Conservation (phyloP, 2,329 filamentous ascomycete species). For the Coccinonectria pachysandricola region DNA sequence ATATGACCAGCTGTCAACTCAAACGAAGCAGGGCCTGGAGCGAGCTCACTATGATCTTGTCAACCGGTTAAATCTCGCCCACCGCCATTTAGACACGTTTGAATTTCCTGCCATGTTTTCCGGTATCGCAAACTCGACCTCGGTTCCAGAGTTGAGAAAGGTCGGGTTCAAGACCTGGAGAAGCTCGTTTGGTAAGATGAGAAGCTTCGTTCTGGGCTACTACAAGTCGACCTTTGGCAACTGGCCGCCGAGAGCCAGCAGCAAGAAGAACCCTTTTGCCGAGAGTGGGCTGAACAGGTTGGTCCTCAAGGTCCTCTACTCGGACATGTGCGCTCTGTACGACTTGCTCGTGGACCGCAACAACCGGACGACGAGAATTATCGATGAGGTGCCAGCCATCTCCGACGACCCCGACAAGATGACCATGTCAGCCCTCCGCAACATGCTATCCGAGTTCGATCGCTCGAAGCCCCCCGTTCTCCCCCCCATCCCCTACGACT, state of each 20-base stretch:
- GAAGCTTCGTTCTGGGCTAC: constrained; percentile 61
- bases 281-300: constrained; percentile 79
- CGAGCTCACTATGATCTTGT: constrained; percentile 72
- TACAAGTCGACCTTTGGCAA: constrained; percentile 50
- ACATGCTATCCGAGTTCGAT: constrained; percentile 80
- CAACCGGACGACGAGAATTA: constrained; percentile 66
- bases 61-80: constrained; percentile 59
- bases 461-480: constrained; percentile 79
- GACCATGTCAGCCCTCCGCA: constrained; percentile 60
- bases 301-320: constrained; percentile 72
- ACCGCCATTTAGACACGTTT: constrained; percentile 70
- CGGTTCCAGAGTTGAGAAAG: constrained; percentile 61
- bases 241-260: constrained; percentile 87
- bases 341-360: constrained; percentile 78
- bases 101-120: constrained; percentile 86
- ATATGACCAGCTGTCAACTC: constrained; percentile 56
- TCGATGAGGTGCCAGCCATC: constrained; percentile 52
- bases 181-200: constrained; percentile 61
- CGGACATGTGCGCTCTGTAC: constrained; percentile 78
- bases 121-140: constrained; percentile 77
- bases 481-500: constrained; percentile 83
- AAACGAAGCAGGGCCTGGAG: constrained; percentile 71
- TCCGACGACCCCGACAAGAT: constrained; percentile 49
- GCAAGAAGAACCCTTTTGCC: constrained; percentile 83
- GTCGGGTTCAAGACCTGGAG: constrained; percentile 82